These are phyloP conservation scores for Chalaropsis ovoidea DNA, from an alignment of 2,329 filamentous ascomycete genomes.

Conservation along the genomic window DNA sequence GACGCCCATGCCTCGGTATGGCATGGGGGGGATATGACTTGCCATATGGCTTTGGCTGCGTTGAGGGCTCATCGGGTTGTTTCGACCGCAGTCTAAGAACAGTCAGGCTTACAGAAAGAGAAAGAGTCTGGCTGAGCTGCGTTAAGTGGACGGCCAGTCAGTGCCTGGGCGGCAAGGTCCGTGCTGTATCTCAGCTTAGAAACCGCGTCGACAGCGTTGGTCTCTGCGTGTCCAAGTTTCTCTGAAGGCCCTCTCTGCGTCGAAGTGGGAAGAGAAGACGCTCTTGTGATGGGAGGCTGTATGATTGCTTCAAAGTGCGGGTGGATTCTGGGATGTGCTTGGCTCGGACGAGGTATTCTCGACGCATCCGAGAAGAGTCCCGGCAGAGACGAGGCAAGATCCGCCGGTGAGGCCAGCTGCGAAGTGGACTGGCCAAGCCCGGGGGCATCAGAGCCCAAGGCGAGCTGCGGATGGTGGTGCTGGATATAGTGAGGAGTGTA, in stretches of 20 bases:
- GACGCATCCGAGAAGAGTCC: constrained; percentile 4
- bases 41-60: background rate
- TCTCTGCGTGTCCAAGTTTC: background rate
- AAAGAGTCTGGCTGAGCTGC: background rate
- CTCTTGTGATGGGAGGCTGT: constrained; percentile 5
- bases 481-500: background rate
- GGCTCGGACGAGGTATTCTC: constrained; percentile 6
- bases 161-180: background rate
- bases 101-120: constrained; percentile 3
- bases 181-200: constrained; percentile 9
- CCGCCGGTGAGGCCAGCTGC: background rate
- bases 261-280: background rate
- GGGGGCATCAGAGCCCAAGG: background rate
- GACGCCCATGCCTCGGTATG: constrained; percentile 6
- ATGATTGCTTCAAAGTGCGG: background rate
- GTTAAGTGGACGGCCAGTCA: background rate
- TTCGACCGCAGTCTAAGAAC: background rate
- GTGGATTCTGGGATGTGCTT: background rate
- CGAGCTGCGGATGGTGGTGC: background rate
- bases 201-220: background rate
- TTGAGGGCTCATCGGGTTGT: background rate
- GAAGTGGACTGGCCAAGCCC: background rate
- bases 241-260: background rate
- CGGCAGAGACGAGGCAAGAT: background rate
- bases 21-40: background rate